A percentile compares a stretch with the other conserved stretches of the same genome.
Conservation (phyloP, 805 yeast genomes). For the Millerago galiae region DNA sequence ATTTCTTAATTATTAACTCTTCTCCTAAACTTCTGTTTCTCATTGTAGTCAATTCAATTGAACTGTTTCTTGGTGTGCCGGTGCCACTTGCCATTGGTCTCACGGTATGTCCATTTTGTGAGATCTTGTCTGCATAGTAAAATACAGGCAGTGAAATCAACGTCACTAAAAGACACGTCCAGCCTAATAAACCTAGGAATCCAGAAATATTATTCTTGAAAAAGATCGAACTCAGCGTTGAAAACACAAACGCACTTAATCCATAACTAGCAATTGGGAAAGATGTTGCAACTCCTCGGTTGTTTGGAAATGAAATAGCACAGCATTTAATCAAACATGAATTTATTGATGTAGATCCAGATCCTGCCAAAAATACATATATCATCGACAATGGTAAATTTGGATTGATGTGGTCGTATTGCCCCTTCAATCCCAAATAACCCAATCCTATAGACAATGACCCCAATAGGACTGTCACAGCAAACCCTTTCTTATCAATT, state of each 20-base stretch:
- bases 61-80: background rate
- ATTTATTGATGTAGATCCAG: constrained; percentile 62
- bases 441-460: constrained; percentile 44
- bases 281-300: constrained; percentile 69
- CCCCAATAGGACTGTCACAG: constrained; percentile 45
- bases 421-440: constrained; percentile 47
- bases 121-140: constrained; percentile 16
- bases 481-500: constrained; percentile 59
- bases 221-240: constrained; percentile 45
- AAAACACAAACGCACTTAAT: constrained; percentile 61
- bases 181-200: constrained; percentile 42
- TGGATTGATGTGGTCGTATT: constrained; percentile 34
- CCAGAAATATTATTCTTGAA: constrained; percentile 53
- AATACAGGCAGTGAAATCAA: constrained; percentile 42
- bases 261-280: constrained; percentile 73
- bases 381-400: constrained; percentile 35
- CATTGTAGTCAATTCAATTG: constrained; percentile 13
- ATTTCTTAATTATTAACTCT: constrained; percentile 4
- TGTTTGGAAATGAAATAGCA: constrained; percentile 59
- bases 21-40: background rate
- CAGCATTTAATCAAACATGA: constrained; percentile 67
- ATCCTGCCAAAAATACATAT: constrained; percentile 51
- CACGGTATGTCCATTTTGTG: constrained; percentile 4
- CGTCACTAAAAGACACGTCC: constrained; percentile 35
- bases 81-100: background rate